Conservation (phyloP, 1,139 yeast species). For the Hyphopichia pseudoburtonii region DNA sequence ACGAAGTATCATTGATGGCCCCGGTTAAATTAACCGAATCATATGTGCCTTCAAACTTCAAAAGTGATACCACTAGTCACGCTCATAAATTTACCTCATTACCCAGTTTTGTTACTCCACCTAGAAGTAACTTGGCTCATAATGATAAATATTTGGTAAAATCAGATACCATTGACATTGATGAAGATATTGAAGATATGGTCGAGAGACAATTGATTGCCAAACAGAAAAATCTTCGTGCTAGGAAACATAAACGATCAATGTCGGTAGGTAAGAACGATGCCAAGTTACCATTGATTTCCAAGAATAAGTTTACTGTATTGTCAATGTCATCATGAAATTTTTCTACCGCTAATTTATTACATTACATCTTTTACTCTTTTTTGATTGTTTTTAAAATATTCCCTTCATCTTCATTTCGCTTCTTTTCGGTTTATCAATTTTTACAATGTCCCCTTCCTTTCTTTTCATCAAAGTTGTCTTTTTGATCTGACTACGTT, state of each 20-base stretch:
- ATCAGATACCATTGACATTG: constrained; percentile 10
- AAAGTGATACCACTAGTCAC: constrained; percentile 23
- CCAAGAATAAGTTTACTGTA: constrained; percentile 28
- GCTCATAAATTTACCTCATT: constrained; percentile 33
- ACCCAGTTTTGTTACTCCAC: constrained; percentile 38
- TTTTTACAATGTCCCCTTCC: neutral
- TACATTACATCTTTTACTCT: constrained; percentile 1
- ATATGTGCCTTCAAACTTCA: constrained; percentile 15
- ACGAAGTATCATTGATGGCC: constrained; percentile 8
- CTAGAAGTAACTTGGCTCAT: constrained; percentile 16
- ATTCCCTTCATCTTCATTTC: neutral
- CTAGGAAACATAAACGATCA: constrained; percentile 20
- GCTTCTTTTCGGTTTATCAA: neutral
- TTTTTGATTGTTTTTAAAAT: constrained; percentile 2
- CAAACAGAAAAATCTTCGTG: constrained; percentile 18
- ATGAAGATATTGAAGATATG: constrained; percentile 18
- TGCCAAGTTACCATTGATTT: constrained; percentile 33
- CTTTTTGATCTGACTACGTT: too few relatives aligned
- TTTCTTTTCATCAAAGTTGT: too few relatives aligned
- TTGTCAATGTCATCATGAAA: constrained; percentile 8
- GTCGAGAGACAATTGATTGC: constrained; percentile 18
- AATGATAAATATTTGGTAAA: constrained; percentile 26
- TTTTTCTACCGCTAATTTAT: neutral
- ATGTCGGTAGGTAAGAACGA: constrained; percentile 43
- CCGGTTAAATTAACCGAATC: constrained; percentile 25